Percentiles rank a stretch among this genome's conserved stretches.
phyloP scores from a whole-genome alignment of 2,329 filamentous ascomycete genomes.

The Fonsecaea erecta region DNA sequence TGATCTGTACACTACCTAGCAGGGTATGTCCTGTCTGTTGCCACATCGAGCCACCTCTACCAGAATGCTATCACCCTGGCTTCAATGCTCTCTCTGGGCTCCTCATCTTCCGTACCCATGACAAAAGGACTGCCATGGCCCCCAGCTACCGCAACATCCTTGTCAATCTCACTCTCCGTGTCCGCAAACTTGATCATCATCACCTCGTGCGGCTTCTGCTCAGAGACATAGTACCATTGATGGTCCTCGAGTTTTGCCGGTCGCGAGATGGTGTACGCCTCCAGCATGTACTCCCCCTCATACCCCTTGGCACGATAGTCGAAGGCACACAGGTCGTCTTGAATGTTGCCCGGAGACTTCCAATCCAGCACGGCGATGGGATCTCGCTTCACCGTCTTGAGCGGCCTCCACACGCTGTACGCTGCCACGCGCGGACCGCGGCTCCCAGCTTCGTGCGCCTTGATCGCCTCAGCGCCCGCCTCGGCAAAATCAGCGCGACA shows the following conservation, averaged over 20 bases:
- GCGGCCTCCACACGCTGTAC: conserved; percentile 9
- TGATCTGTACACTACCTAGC: too few relatives aligned
- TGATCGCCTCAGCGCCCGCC: conserved; percentile 5
- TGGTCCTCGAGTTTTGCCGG: not conserved
- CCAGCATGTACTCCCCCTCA: conserved; percentile 2
- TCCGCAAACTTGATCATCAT: conserved; percentile 14
- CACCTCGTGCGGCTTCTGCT: conserved; percentile 11
- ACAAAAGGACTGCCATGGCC: conserved; percentile 3
- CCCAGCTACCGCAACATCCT: not conserved
- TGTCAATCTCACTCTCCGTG: conserved; percentile 8
- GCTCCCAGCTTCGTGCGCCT: not conserved
- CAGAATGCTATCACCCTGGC: conserved; percentile 9
- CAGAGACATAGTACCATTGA: conserved; percentile 4
- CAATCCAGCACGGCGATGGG: conserved; percentile 9
- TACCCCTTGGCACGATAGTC: conserved; percentile 10
- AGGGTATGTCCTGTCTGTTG: not conserved
- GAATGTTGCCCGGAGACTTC: conserved; percentile 3
- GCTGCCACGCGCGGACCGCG: not conserved
- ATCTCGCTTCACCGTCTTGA: conserved; percentile 5
- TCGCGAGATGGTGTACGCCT: conserved; percentile 6
- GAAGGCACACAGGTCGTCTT: not conserved
- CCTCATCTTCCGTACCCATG: not conserved
- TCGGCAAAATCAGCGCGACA: not conserved
- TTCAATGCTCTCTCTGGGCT: conserved; percentile 4
- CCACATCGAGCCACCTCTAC: not conserved